Evolutionary conservation across 768 basidiomycete genomes (phyloP).

Genomic region (Boletus edulis): DNA sequence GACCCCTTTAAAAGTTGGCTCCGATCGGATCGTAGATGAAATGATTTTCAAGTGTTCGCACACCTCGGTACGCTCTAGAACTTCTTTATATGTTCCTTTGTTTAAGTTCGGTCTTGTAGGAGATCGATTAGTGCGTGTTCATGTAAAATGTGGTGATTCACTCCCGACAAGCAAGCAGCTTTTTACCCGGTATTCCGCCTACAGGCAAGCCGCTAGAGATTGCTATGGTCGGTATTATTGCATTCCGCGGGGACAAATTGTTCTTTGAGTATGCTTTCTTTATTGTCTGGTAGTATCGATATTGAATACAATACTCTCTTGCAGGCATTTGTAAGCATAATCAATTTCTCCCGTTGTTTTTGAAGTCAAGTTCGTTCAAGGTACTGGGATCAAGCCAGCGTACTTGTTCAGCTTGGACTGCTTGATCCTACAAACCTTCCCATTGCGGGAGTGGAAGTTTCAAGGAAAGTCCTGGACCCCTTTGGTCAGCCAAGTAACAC

Average conservation of each 20-base stretch:
- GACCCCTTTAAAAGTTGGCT: constrained; percentile 30
- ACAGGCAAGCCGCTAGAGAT: constrained; percentile 40
- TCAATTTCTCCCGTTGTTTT: background rate
- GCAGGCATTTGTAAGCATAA: constrained; percentile 19
- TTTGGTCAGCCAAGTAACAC: constrained; percentile 40
- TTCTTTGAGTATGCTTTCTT: constrained; percentile 40
- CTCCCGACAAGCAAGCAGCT: constrained; percentile 8
- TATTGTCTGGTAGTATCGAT: background rate
- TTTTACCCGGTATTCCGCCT: constrained; percentile 36
- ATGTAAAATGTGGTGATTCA: background rate
- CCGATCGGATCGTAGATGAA: constrained; percentile 46
- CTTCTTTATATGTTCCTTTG: background rate
- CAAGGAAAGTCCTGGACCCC: constrained; percentile 41
- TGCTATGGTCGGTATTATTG: constrained; percentile 43
- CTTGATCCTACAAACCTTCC: constrained; percentile 32
- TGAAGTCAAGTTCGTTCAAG: constrained; percentile 18
- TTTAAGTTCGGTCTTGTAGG: constrained; percentile 23
- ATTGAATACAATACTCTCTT: background rate
- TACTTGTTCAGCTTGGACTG: constrained; percentile 43
- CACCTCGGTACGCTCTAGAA: constrained; percentile 29
- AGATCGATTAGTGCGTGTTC: constrained; percentile 38
- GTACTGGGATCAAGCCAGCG: constrained; percentile 51
- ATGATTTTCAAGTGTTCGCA: constrained; percentile 45
- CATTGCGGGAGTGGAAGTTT: constrained; percentile 39
- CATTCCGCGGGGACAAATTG: constrained; percentile 48